phyloP scores from a whole-genome alignment of 805 yeast species.

The Saccharomycopsis lassenensis region DNA sequence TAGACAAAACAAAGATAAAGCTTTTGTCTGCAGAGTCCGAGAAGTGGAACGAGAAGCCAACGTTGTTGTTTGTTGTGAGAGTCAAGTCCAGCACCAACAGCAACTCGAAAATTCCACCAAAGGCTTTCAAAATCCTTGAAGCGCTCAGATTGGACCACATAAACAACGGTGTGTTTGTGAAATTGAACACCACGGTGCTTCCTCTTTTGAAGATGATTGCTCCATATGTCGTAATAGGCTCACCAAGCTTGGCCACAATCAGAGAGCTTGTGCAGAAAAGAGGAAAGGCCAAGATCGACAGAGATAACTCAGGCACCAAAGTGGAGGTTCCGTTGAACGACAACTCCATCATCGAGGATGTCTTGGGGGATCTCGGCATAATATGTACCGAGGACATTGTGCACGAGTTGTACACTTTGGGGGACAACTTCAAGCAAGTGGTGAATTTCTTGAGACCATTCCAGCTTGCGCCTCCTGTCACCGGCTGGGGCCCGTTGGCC shows the following conservation, averaged over 20 bases:
- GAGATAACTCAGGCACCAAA: slow-evolving; percentile 21
- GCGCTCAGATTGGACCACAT: slow-evolving; percentile 48
- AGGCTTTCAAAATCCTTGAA: slow-evolving; percentile 47
- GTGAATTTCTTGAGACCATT: slow-evolving; percentile 61
- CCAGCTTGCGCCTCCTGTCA: slow-evolving; percentile 54
- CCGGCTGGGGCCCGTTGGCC: slow-evolving; percentile 66
- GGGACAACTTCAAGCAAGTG: slow-evolving; percentile 52
- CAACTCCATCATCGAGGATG: slow-evolving; percentile 65
- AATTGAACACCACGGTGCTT: slow-evolving; percentile 44
- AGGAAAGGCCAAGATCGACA: slow-evolving; percentile 39
- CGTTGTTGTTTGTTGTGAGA: slow-evolving; percentile 56
- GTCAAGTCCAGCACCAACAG: slow-evolving; percentile 52
- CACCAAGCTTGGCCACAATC: slow-evolving; percentile 62
- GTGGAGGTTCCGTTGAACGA: slow-evolving; percentile 50
- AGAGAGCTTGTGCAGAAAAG: slow-evolving; percentile 70
- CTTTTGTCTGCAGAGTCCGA: slow-evolving; percentile 22
- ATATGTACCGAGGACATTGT: slow-evolving; percentile 76
- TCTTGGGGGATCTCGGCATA: slow-evolving; percentile 55
- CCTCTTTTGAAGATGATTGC: slow-evolving; percentile 58
- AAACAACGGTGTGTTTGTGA: slow-evolving; percentile 65
- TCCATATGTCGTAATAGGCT: slow-evolving; percentile 65
- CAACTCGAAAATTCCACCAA: slow-evolving; percentile 52
- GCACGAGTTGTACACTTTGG: slow-evolving; percentile 54
- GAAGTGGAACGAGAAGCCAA: slow-evolving; percentile 32
- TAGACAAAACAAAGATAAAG: slow-evolving; percentile 24